These are phyloP conservation scores for Lasiosphaeria miniovina DNA, from an alignment of 495 filamentous ascomycete genomes.

Conservation along the genomic window DNA sequence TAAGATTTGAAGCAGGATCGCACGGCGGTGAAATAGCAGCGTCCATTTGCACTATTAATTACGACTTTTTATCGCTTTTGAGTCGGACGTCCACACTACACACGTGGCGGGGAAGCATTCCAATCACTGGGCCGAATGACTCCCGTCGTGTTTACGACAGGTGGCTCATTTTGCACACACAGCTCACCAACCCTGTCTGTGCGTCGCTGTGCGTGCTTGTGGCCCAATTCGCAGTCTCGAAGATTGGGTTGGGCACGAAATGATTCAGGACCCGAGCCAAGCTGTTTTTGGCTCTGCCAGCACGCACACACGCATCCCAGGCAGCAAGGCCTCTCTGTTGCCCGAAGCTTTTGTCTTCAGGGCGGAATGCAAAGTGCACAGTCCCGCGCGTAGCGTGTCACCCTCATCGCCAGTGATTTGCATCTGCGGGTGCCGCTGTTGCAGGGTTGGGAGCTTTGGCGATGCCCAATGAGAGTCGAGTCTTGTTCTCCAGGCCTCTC, in stretches of 20 bases:
- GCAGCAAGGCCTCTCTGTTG: not conserved
- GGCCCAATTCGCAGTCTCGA: not conserved
- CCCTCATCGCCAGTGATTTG: too few relatives aligned
- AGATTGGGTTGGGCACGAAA: not conserved
- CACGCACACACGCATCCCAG: not conserved
- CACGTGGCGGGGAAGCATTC: not conserved
- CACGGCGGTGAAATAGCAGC: not conserved
- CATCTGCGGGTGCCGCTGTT: not conserved
- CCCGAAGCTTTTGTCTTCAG: not conserved
- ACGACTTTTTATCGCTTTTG: not conserved
- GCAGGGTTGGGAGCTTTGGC: not conserved
- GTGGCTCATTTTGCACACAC: not conserved
- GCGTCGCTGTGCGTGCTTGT: too few relatives aligned
- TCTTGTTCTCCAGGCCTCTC: not conserved
- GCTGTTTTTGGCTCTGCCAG: not conserved
- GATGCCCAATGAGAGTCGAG: not conserved
- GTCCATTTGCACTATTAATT: not conserved
- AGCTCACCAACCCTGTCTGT: not conserved
- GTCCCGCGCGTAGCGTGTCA: not conserved
- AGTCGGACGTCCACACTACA: not conserved
- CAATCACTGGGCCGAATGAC: not conserved
- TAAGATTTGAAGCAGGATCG: not conserved
- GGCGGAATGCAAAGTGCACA: not conserved
- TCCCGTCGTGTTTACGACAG: not conserved
- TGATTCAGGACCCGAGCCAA: not conserved